phyloP scores from a whole-genome alignment of 2,329 filamentous ascomycete genomes.

The Sarocladium strictum region DNA sequence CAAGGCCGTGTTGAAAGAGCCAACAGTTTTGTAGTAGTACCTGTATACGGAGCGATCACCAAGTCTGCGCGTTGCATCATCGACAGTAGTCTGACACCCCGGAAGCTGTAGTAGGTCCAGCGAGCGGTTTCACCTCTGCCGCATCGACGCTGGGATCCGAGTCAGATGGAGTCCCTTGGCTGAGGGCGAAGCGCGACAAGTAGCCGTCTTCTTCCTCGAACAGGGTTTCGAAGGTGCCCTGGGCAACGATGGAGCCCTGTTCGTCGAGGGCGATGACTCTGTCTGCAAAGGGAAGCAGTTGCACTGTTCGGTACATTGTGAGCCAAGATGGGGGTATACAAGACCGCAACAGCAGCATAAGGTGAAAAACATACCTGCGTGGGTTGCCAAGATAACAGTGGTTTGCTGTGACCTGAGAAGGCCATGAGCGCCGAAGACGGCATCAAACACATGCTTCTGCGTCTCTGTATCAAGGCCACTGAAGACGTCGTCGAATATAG shows the following conservation, averaged over 20 bases:
- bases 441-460: constrained; percentile 32
- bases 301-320: constrained; percentile 15
- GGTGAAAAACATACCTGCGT: constrained; percentile 20
- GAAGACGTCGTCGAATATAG: constrained; percentile 33
- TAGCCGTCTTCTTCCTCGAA: constrained; percentile 3
- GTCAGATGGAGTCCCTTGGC: not conserved
- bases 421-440: constrained; percentile 30
- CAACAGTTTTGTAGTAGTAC: not conserved
- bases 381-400: constrained; percentile 27
- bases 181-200: not conserved
- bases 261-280: constrained; percentile 12
- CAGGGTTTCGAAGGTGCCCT: constrained; percentile 23
- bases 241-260: constrained; percentile 15
- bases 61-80: not conserved
- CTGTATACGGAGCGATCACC: not conserved
- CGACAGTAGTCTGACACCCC: not conserved
- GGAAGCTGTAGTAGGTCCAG: not conserved
- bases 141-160: not conserved
- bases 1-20: not conserved
- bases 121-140: not conserved
- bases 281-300: constrained; percentile 16
- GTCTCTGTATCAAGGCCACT: constrained; percentile 35
- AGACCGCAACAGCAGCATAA: not conserved
- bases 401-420: constrained; percentile 24
- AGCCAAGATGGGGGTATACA: not conserved